Evolutionary conservation across 345 rosid genomes (phyloP).

Genomic region (Crucihimalaya himalaica): DNA sequence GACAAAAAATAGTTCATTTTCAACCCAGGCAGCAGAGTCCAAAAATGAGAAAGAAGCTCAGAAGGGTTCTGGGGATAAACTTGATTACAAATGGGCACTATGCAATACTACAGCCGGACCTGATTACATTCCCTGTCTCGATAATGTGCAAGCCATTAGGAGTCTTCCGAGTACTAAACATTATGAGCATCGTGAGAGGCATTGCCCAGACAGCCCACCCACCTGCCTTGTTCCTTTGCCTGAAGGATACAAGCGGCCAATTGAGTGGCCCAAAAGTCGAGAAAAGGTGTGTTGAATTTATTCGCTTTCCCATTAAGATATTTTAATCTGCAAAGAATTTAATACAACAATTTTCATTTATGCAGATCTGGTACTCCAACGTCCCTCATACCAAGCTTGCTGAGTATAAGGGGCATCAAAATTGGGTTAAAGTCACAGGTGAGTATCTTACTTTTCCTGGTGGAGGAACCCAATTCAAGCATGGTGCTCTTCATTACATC

Average conservation of each 20-base stretch:
- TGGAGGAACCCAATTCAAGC: constrained; percentile 96
- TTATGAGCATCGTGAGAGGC: constrained; percentile 98
- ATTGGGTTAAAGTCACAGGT: constrained; percentile 95
- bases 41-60: constrained; percentile 81
- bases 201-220: constrained; percentile 85
- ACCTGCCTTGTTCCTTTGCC: constrained; percentile 91
- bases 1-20: constrained; percentile 69
- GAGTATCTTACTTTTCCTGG: constrained; percentile 97
- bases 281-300: constrained; percentile 63
- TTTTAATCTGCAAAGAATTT: neutral
- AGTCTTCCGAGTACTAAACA: constrained; percentile 75
- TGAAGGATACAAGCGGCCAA: constrained; percentile 73
- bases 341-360: constrained; percentile 15
- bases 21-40: constrained; percentile 92
- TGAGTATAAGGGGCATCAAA: constrained; percentile 89
- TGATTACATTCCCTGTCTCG: constrained; percentile 97
- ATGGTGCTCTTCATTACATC: constrained; percentile 90
- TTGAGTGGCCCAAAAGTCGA: constrained; percentile 95
- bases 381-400: constrained; percentile 97
- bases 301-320: neutral
- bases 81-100: constrained; percentile 65
- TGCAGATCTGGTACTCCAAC: constrained; percentile 89
- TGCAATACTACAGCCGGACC: constrained; percentile 91
- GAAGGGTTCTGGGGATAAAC: constrained; percentile 48
- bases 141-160: constrained; percentile 78